These are phyloP conservation scores for Talaromyces adpressus DNA, from an alignment of 495 filamentous ascomycete species.

Conservation along the genomic window DNA sequence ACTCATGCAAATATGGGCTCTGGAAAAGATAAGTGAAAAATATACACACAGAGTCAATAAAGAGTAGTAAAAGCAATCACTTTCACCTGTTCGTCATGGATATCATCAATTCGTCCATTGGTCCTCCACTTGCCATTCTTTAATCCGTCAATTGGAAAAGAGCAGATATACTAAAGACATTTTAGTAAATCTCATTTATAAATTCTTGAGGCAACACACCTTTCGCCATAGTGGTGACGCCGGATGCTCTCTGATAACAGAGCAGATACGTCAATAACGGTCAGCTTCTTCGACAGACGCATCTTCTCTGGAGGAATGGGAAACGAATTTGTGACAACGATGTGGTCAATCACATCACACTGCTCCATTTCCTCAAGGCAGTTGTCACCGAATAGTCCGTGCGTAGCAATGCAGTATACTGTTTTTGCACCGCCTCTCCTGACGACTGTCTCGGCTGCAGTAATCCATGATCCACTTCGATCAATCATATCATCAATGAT, in stretches of 20 bases:
- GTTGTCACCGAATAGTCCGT: slow-evolving; percentile 86
- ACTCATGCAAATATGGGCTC: not conserved
- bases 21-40: not conserved
- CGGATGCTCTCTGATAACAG: slow-evolving; percentile 88
- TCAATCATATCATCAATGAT: slow-evolving; percentile 99
- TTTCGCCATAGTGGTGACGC: slow-evolving; percentile 85
- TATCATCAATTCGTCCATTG: slow-evolving; percentile 4
- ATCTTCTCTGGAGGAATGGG: slow-evolving; percentile 71
- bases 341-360: slow-evolving; percentile 85
- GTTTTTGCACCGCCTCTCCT: slow-evolving; percentile 86
- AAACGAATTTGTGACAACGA: slow-evolving; percentile 95
- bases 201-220: slow-evolving; percentile 26
- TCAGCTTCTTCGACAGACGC: slow-evolving; percentile 70
- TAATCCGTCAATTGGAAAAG: slow-evolving; percentile 62
- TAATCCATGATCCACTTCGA: slow-evolving; percentile 93
- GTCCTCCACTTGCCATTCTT: not conserved
- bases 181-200: slow-evolving; percentile 9
- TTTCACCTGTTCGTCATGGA: not conserved
- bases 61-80: not conserved
- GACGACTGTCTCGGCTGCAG: slow-evolving; percentile 94
- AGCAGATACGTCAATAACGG: slow-evolving; percentile 80
- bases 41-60: slow-evolving; percentile 4
- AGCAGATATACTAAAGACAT: slow-evolving; percentile 63
- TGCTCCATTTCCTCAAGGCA: slow-evolving; percentile 84
- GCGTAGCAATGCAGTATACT: slow-evolving; percentile 96